These are phyloP conservation scores for Phaeosphaeriaceae sp. DNA, from an alignment of 2,329 filamentous ascomycete genomes.

Conservation along the genomic window DNA sequence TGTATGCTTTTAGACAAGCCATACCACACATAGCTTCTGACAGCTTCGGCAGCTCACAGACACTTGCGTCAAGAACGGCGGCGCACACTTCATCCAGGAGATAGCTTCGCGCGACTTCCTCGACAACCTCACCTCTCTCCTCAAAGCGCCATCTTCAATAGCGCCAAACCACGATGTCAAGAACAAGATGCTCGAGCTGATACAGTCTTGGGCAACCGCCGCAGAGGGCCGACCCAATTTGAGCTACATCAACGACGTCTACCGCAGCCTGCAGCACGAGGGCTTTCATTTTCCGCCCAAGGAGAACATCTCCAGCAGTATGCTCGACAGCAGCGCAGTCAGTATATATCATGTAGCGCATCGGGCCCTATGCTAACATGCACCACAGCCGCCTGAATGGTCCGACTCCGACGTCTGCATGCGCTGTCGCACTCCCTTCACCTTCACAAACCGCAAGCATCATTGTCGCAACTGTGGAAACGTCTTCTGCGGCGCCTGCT, in stretches of 20 bases:
- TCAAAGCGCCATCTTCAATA: slow-evolving; percentile 78
- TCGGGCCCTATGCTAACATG: background rate
- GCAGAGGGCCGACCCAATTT: slow-evolving; percentile 85
- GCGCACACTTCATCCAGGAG: slow-evolving; percentile 91
- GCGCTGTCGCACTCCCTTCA: slow-evolving; percentile 94
- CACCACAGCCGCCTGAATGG: slow-evolving; percentile 86
- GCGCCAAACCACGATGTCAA: slow-evolving; percentile 87
- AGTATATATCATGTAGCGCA: slow-evolving; percentile 45
- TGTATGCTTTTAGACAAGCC: slow-evolving; percentile 57
- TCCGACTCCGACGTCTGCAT: slow-evolving; percentile 97
- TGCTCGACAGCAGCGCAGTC: slow-evolving; percentile 96
- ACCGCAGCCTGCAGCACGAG: slow-evolving; percentile 80
- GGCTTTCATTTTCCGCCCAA: slow-evolving; percentile 90
- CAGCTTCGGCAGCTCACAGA: slow-evolving; percentile 75
- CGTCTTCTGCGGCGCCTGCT: slow-evolving; percentile 96
- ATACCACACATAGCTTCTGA: slow-evolving; percentile 16
- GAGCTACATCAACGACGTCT: slow-evolving; percentile 87
- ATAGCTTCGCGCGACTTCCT: slow-evolving; percentile 98
- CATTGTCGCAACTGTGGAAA: slow-evolving; percentile 98
- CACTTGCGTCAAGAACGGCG: slow-evolving; percentile 98
- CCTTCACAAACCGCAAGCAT: slow-evolving; percentile 97
- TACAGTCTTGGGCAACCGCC: slow-evolving; percentile 91
- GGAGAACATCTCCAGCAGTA: slow-evolving; percentile 87
- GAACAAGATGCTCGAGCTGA: slow-evolving; percentile 88
- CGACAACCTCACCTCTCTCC: slow-evolving; percentile 91